Conservation (phyloP, 2,329 filamentous ascomycete species). For the Rhynchosporium secalis region DNA sequence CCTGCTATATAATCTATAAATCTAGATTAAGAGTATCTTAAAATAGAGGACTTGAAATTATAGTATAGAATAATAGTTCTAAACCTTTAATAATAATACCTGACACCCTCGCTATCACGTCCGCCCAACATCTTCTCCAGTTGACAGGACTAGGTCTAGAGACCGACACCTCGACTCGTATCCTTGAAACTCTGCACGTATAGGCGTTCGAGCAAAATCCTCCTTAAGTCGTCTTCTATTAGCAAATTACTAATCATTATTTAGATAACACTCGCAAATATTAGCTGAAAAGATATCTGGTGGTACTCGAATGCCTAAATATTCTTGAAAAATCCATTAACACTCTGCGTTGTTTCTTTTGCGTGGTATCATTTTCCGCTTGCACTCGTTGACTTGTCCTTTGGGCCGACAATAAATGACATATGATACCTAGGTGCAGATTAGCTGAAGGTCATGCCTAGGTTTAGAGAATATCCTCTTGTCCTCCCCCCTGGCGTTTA, state of each 20-base stretch:
- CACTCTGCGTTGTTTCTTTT: constrained; percentile 17
- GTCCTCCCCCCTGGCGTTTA: constrained; percentile 12
- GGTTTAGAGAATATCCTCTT: constrained; percentile 5
- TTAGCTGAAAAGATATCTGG: constrained; percentile 18
- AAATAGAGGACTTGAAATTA: too few species aligned
- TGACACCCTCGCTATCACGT: too few species aligned
- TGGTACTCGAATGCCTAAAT: constrained; percentile 14
- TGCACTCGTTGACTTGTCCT: constrained; percentile 12
- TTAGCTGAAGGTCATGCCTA: constrained; percentile 9
- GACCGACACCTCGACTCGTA: too few species aligned
- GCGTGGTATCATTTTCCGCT: constrained; percentile 10
- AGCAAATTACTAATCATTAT: constrained; percentile 44
- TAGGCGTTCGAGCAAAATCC: constrained; percentile 39
- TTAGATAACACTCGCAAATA: constrained; percentile 41
- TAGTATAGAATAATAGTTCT: too few species aligned
- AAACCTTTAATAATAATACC: too few species aligned
- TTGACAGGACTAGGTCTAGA: too few species aligned
- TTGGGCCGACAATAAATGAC: constrained; percentile 16
- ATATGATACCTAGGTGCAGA: constrained; percentile 11
- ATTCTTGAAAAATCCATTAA: constrained; percentile 9
- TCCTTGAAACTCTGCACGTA: constrained; percentile 35
- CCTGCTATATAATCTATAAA: too few species aligned
- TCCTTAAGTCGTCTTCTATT: constrained; percentile 40
- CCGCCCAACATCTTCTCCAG: too few species aligned
- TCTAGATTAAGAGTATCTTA: too few species aligned